These are phyloP conservation scores for Coelastrella sp. DNA, from an alignment of 139 green algal species.

Conservation along the genomic window DNA sequence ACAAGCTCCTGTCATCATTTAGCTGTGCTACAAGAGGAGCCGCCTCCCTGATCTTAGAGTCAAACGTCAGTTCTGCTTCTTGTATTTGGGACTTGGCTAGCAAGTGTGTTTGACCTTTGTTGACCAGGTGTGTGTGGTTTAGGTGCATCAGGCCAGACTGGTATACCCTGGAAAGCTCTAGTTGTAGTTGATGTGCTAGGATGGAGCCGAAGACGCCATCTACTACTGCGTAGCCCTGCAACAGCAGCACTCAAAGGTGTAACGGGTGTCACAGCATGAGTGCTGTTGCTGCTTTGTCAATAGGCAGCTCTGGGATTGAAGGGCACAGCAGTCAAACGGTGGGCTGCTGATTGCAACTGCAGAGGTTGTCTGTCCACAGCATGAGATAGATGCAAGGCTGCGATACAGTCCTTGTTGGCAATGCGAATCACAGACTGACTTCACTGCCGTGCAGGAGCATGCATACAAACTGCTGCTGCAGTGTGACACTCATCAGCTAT, in stretches of 20 bases:
- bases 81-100: constrained; percentile 74
- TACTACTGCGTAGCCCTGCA: constrained; percentile 68
- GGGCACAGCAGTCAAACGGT: no score
- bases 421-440: no score
- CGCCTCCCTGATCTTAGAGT: constrained; percentile 36
- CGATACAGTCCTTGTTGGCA: no score
- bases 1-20: constrained; percentile 69
- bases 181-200: constrained; percentile 31
- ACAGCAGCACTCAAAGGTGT: not conserved
- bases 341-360: no score
- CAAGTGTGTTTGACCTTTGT: constrained; percentile 37
- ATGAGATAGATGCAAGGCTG: no score
- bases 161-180: constrained; percentile 58
- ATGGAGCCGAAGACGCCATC: constrained; percentile 56
- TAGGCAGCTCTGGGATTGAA: no score
- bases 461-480: no score
- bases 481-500: no score
- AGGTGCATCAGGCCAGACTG: constrained; percentile 57
- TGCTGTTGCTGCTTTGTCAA: not conserved
- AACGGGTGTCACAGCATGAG: not conserved
- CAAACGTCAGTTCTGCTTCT: constrained; percentile 62
- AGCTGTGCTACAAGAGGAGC: constrained; percentile 67
- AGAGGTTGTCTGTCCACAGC: no score
- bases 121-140: constrained; percentile 79
- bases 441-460: no score